Base-by-base conservation (phyloP, 2,329 filamentous ascomycete species). In the Aspergillus eucalypticola region DNA sequence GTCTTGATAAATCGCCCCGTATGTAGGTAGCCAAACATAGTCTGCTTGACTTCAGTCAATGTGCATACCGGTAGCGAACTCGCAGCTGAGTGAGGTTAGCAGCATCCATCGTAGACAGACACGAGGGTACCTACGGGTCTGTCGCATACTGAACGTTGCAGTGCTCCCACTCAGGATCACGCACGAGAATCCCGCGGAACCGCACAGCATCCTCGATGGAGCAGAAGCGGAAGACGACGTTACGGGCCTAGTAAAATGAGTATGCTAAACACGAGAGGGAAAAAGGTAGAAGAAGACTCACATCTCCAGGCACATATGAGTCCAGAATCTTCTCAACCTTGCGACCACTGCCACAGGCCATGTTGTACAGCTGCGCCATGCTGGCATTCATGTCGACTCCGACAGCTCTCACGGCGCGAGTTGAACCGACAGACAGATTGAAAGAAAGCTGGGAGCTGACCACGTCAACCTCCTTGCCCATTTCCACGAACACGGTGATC, bases 161-260 rank as follows among this genome's bases (percentile, higher is more conserved):
- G 17, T 76, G 73, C 62, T 82, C 79, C 78, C 78, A 83, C 2
- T 80, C 75, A n/a, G 68, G 62, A 41, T 79, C 71, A 17, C 74
- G 71, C 46, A 71, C 58, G 11, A 83, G 68, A 23, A 70, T 59
- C 2, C 71, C 69, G 58, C 75, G 78, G 73, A 84, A 83, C 19
- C 71, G 71, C 15, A 81, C 73, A 0, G 81, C 81, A 56, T 82
- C 70, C 23, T 74, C 71, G 59, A 83, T 79, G 61, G 74, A 79
- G 46, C 72, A 75, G 67, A 84, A 83, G 8, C 80, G 79, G 65
- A 83, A 82, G 29, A 76, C 71, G n/a, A 82, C 75, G 32, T 72
- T 77, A 42, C 76, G 74, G 32, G 73, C 71, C 79, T 82, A 58
- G 17, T 23, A 8, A n/a, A 4, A 5, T 62, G 7, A 42, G 61